phyloP scores from a whole-genome alignment of 78 protist species.

The Goniomonas avonlea region DNA sequence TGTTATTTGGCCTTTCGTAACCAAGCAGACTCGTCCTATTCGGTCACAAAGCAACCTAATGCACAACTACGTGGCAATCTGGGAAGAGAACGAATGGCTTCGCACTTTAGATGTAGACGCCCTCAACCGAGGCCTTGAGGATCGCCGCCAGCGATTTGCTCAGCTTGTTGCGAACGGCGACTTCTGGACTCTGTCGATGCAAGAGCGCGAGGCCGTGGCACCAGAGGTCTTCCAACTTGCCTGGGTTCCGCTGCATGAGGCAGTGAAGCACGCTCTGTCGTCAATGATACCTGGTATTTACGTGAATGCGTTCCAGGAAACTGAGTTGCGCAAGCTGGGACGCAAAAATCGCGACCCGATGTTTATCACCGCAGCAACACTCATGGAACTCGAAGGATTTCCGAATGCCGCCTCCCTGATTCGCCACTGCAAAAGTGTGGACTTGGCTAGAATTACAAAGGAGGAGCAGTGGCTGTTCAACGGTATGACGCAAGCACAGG shows the following conservation, averaged over 20 bases:
- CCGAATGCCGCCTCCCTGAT: background rate
- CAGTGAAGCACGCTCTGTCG: background rate
- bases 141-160: background rate
- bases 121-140: background rate
- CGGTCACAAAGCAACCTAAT: slow-evolving; percentile 3
- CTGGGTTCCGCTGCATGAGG: background rate
- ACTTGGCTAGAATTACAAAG: too few relatives aligned
- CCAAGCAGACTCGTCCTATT: background rate
- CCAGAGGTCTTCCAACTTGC: slow-evolving; percentile 5
- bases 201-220: background rate
- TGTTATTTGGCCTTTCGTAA: background rate
- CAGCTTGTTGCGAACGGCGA: background rate
- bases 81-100: background rate
- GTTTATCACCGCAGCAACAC: background rate
- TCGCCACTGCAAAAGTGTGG: too few relatives aligned
- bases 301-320: background rate
- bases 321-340: background rate
- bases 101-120: background rate
- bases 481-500: slow-evolving; percentile 6
- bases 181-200: background rate
- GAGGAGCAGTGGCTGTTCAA: background rate
- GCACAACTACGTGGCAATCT: background rate
- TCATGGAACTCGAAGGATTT: background rate
- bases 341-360: slow-evolving; percentile 9
- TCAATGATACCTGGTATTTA: background rate